Evolutionary conservation across 495 filamentous ascomycete genomes (phyloP).

Genomic region (Aspergillus carlsbadensis): DNA sequence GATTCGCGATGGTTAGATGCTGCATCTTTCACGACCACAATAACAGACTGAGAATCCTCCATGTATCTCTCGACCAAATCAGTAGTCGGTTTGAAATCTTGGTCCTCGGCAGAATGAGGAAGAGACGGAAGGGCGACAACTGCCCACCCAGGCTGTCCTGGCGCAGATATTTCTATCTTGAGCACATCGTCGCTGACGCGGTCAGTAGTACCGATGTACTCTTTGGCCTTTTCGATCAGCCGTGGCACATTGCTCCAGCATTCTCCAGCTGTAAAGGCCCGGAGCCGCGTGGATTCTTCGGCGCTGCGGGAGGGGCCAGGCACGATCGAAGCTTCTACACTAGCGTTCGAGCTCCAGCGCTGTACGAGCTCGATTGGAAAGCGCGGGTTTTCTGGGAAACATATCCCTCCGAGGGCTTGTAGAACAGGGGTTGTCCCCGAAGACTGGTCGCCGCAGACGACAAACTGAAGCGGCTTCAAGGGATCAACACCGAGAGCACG

Average conservation of each 20-base stretch:
- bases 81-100: conserved; percentile 45
- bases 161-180: conserved; percentile 60
- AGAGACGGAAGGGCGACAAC: conserved; percentile 68
- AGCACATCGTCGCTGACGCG: conserved; percentile 55
- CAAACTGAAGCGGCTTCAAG: too few species aligned
- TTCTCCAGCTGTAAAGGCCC: conserved; percentile 8
- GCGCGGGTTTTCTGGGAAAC: too few species aligned
- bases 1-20: conserved; percentile 52
- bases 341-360: too few species aligned
- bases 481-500: too few species aligned
- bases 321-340: conserved; percentile 26
- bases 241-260: conserved; percentile 32
- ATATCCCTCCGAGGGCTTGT: too few species aligned
- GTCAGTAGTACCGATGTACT: conserved; percentile 47
- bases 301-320: conserved; percentile 28
- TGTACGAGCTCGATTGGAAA: too few species aligned
- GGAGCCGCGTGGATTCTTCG: conserved; percentile 13
- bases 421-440: too few species aligned
- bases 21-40: conserved; percentile 61
- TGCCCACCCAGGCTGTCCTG: conserved; percentile 59
- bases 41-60: conserved; percentile 53
- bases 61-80: conserved; percentile 60
- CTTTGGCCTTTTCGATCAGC: conserved; percentile 48
- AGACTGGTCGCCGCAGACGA: too few species aligned
- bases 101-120: conserved; percentile 34